Evolutionary conservation across 1,139 yeast species (phyloP).

Genomic region (Casaregolazyma suthepensis): DNA sequence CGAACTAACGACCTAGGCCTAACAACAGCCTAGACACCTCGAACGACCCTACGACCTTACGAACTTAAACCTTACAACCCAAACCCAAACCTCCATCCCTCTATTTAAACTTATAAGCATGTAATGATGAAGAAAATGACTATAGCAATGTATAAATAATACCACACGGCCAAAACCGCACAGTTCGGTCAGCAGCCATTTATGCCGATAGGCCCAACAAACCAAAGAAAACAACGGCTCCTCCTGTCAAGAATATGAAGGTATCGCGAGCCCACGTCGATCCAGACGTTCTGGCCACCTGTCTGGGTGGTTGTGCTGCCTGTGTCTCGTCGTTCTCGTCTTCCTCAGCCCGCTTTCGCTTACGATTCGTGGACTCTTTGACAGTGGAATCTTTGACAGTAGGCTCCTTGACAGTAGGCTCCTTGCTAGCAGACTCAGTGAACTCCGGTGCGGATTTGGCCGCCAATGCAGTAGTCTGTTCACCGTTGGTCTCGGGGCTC

Average conservation of each 20-base stretch:
- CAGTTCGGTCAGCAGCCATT: neutral
- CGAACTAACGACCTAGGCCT: too few species aligned
- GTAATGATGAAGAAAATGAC: neutral
- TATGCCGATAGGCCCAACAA: neutral
- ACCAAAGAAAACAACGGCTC: constrained; percentile 4
- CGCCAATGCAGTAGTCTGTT: neutral
- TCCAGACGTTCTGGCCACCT: neutral
- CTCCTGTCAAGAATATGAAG: constrained; percentile 3
- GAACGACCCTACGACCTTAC: too few species aligned
- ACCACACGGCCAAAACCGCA: neutral
- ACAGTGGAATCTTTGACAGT: too few species aligned
- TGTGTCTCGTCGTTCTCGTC: neutral
- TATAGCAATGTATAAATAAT: neutral
- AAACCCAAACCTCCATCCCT: neutral
- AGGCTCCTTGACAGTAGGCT: too few species aligned
- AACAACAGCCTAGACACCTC: too few species aligned
- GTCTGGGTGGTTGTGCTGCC: neutral
- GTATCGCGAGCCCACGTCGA: constrained; percentile 1
- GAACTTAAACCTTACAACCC: too few species aligned
- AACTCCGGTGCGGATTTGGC: neutral
- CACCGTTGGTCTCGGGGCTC: neutral
- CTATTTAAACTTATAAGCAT: neutral
- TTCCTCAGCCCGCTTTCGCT: constrained; percentile 1
- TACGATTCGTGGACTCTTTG: neutral
- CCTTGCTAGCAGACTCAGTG: too few species aligned